Conservation (phyloP, 2,329 filamentous ascomycete genomes). For the Sclerotinia nivalis region DNA sequence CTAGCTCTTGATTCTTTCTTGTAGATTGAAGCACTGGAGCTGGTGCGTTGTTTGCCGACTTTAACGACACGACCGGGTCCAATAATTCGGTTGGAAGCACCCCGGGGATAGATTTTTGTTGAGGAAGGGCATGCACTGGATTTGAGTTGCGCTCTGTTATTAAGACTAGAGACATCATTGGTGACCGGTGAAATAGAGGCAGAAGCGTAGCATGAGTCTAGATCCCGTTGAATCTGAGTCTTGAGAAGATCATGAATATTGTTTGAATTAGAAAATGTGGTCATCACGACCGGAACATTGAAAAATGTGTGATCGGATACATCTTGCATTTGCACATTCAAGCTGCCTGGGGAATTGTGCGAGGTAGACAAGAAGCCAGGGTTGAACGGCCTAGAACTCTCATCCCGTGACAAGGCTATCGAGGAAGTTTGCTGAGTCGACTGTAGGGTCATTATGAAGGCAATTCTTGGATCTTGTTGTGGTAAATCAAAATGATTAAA, state of each 20-base stretch:
- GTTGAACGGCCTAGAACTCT: neutral
- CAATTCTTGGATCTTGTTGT: neutral
- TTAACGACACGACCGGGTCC: neutral
- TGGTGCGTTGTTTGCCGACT: no score
- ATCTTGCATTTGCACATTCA: neutral
- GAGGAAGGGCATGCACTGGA: neutral
- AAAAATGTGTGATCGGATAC: no score
- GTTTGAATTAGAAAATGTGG: no score
- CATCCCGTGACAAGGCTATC: neutral
- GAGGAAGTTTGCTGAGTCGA: neutral
- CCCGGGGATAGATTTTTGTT: fast-evolving
- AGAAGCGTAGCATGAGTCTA: neutral
- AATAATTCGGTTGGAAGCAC: neutral
- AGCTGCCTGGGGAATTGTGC: no score
- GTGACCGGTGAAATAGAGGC: no score
- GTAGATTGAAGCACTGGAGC: neutral
- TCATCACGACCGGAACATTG: neutral
- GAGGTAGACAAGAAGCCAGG: neutral
- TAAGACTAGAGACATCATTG: neutral
- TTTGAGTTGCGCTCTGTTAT: neutral
- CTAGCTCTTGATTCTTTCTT: neutral
- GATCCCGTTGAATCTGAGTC: neutral
- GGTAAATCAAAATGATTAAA: neutral
- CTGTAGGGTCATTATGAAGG: neutral
- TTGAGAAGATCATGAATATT: neutral